Evolutionary conservation across 2,329 filamentous ascomycete species (phyloP).

Genomic region (Annulohypoxylon truncatum): DNA sequence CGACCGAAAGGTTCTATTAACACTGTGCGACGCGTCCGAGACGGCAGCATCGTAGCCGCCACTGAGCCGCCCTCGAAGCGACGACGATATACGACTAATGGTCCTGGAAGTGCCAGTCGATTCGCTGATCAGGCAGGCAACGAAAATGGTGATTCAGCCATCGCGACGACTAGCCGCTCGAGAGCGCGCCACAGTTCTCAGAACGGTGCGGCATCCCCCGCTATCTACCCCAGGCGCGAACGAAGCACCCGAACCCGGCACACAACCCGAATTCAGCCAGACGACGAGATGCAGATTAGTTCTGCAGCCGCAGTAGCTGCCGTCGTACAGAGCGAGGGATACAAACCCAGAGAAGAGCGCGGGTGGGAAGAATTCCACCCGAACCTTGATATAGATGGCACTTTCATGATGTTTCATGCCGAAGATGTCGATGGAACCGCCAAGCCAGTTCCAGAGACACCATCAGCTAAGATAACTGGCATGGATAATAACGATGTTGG

Average conservation of each 20-base stretch:
- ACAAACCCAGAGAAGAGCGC: slow-evolving; percentile 95
- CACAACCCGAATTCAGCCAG: slow-evolving; percentile 61
- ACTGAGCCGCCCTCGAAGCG: slow-evolving; percentile 76
- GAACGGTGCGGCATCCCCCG: slow-evolving; percentile 60
- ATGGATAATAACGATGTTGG: slow-evolving; percentile 57
- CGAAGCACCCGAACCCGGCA: slow-evolving; percentile 67
- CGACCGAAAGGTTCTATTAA: slow-evolving; percentile 41
- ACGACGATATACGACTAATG: slow-evolving; percentile 85
- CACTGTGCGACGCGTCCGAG: slow-evolving; percentile 49
- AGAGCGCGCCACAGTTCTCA: slow-evolving; percentile 63
- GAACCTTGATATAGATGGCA: slow-evolving; percentile 87
- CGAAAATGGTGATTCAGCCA: slow-evolving; percentile 65
- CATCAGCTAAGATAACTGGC: slow-evolving; percentile 48
- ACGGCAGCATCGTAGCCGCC: slow-evolving; percentile 52
- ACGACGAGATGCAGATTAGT: slow-evolving; percentile 77
- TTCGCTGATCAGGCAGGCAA: slow-evolving; percentile 80
- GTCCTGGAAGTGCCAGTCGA: slow-evolving; percentile 85
- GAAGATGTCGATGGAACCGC: slow-evolving; percentile 85
- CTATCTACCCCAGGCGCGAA: slow-evolving; percentile 66
- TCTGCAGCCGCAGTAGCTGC: slow-evolving; percentile 90
- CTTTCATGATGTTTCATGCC: slow-evolving; percentile 81
- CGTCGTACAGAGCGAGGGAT: slow-evolving; percentile 91
- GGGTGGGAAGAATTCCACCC: slow-evolving; percentile 99
- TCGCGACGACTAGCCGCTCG: slow-evolving; percentile 63
- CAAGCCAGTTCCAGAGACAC: slow-evolving; percentile 57